These are phyloP conservation scores for Scheffersomyces parashehatae DNA, from an alignment of 1,139 yeast species.

Conservation along the genomic window DNA sequence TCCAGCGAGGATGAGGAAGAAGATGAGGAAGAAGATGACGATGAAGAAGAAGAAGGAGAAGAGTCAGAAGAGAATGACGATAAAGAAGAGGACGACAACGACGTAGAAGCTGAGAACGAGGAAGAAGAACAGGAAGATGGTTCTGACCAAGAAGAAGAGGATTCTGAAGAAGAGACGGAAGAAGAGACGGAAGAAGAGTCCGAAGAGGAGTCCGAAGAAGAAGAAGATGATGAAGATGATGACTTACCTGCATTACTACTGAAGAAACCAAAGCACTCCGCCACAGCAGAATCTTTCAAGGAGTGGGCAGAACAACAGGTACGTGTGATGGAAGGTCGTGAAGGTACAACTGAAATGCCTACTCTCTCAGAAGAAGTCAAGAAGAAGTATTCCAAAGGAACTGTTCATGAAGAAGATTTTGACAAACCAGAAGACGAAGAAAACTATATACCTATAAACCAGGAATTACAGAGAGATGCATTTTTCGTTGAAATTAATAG, in stretches of 20 bases:
- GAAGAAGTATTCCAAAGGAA: conserved; percentile 39
- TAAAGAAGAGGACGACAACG: conserved; percentile 12
- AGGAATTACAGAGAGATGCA: conserved; percentile 57
- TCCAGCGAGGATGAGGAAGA: conserved; percentile 37
- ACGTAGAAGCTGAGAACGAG: conserved; percentile 17
- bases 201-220: conserved; percentile 19
- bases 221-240: conserved; percentile 18
- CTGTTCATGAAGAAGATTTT: conserved; percentile 60
- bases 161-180: conserved; percentile 17
- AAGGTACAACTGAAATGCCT: conserved; percentile 46
- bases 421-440: conserved; percentile 62
- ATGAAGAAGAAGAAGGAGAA: conserved; percentile 16
- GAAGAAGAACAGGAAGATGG: conserved; percentile 20
- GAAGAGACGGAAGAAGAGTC: conserved; percentile 20
- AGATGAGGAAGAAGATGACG: conserved; percentile 24
- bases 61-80: conserved; percentile 16
- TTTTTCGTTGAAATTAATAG: conserved; percentile 70
- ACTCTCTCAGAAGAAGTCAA: conserved; percentile 52
- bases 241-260: conserved; percentile 36
- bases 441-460: conserved; percentile 57
- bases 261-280: conserved; percentile 44
- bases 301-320: conserved; percentile 63
- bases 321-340: conserved; percentile 60
- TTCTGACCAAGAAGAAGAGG: conserved; percentile 30
- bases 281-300: conserved; percentile 49